Evolutionary conservation across 2,329 filamentous ascomycete species (phyloP), one percentile per base, ranked within the genome.

Genomic region (Macroventuria anomochaeta): DNA sequence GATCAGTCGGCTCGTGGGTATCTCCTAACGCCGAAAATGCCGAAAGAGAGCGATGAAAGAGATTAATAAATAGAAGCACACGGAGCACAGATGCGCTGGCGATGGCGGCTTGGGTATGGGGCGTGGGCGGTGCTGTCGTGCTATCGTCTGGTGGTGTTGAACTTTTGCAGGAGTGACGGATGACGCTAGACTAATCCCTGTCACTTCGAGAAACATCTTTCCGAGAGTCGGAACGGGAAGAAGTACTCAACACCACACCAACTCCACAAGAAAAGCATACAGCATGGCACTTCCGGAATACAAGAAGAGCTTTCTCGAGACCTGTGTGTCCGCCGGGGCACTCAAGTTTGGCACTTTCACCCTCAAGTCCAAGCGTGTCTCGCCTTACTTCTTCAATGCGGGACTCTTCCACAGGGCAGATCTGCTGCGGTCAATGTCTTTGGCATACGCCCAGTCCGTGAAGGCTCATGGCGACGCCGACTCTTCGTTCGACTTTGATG

Each of bases 371-470:
- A 90, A 91, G 77, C 90, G 93, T 69, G 82, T 74, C 67, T 96
- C 92, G 11, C 95, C 95, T 34, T 97, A 97, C 83, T 97, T 97
- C 82, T 96, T 97, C 86, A 97, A 96, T 77, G 92, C 93, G 39
- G 92, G 93, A 55, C 86, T 90, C 68, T 96, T 97, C 78, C 91
- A 95, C 81, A 88, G 87, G 46, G 89, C 88, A 18, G 83, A 87
- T 58, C 85, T 96, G 25, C 85, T 96, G 59, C 84, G 84, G 58
- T 86, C 91, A 51, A 90, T 96, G 64, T 85, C 89, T 46, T 83
- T 86, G 33, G 92, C 93, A 54, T 97, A 93, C 76, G 93, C 93
- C 1, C 79, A 81, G 49, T 81, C 83, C 1, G 74, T 86, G 34
- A 76, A 80, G 46, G 63, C 74, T n/a, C 75, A 82, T 59, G 76